Base-by-base conservation (phyloP, 495 filamentous ascomycete species). In the Lepidopterella palustris region DNA sequence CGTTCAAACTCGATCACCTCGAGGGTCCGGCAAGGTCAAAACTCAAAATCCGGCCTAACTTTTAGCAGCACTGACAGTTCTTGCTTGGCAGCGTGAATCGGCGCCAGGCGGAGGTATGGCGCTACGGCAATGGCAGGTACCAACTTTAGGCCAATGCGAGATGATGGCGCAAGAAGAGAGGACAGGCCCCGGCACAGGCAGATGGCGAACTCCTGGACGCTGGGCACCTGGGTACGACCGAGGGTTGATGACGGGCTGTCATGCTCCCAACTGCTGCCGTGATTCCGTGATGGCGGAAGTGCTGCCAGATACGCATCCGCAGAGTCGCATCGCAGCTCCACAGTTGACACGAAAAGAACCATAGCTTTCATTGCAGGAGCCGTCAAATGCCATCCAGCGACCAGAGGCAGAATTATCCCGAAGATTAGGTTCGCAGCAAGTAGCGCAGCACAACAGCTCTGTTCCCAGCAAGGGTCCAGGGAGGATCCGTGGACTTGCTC, bases 71-170 rank as follows among this genome's bases (percentile, higher is more conserved):
- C 10, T 13, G 35, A 18, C 35, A 42, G 3, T 13, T 18, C 21
- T 15, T 27, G 47, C 47, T 50, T 50, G 47, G 47, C 47, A 24
- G 47, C 26, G 47, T 50, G 8, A 50, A 9, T 1, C 18, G 3
- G 24, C 45, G 42, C 42, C 42, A 49, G 35, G 45, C 21, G 47
- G 9, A 24, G 47, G 26, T 50, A 50, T 50, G 47, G 47, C 47
- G 47, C 47, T 50, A 50, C 47, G 47, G 18, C 35, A 15, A 24
- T 50, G 47, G 26, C 47, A 50, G 47, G 47, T 50, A 27, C n/a
- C n/a, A n/a, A n/a, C n/a, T n/a, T n/a, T n/a, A n/a, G n/a, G n/a
- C n/a, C n/a, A n/a, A 24, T 50, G 47, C 47, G 47, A 50, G 47
- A 50, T 50, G 47, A 50, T 50, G 47, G 47, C 47, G 47, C 47